These are phyloP conservation scores for Trebouxia sp. DNA, from an alignment of 139 green algal genomes.

Conservation along the genomic window DNA sequence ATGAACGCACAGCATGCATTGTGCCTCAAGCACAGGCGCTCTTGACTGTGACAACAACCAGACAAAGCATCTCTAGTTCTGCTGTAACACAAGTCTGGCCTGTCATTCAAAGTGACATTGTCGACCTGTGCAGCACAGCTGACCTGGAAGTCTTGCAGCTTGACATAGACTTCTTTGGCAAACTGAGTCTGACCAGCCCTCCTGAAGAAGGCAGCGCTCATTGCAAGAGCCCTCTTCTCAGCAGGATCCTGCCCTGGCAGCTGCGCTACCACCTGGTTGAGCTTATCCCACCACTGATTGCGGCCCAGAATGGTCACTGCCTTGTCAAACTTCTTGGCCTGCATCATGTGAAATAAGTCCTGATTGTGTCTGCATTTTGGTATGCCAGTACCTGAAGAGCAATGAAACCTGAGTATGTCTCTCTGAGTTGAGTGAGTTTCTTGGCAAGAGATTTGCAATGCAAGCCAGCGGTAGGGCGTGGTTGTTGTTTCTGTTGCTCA, in stretches of 20 bases:
- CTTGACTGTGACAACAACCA: no score
- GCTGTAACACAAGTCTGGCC: no score
- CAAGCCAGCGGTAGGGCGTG: no score
- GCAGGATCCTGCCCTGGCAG: slow-evolving; percentile 50
- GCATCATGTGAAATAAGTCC: neutral
- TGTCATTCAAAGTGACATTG: no score
- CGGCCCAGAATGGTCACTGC: slow-evolving; percentile 69
- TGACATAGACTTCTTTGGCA: slow-evolving; percentile 74
- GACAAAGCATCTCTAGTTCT: no score
- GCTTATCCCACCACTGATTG: slow-evolving; percentile 71
- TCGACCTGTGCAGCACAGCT: slow-evolving; percentile 3
- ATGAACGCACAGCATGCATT: no score
- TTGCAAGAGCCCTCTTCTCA: slow-evolving; percentile 34
- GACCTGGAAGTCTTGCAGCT: slow-evolving; percentile 47
- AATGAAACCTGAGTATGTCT: no score
- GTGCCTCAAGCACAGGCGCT: no score
- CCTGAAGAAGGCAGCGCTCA: slow-evolving; percentile 39
- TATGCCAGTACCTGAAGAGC: neutral
- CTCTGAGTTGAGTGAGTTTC: no score
- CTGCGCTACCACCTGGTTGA: slow-evolving; percentile 58
- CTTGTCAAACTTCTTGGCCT: slow-evolving; percentile 68
- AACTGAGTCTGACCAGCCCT: slow-evolving; percentile 51
- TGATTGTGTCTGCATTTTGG: no score
- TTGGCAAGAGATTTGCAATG: no score
- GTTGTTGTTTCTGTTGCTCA: no score